phyloP scores from a whole-genome alignment of 2,329 filamentous ascomycete species.

The Alternaria novae-zelandiae region DNA sequence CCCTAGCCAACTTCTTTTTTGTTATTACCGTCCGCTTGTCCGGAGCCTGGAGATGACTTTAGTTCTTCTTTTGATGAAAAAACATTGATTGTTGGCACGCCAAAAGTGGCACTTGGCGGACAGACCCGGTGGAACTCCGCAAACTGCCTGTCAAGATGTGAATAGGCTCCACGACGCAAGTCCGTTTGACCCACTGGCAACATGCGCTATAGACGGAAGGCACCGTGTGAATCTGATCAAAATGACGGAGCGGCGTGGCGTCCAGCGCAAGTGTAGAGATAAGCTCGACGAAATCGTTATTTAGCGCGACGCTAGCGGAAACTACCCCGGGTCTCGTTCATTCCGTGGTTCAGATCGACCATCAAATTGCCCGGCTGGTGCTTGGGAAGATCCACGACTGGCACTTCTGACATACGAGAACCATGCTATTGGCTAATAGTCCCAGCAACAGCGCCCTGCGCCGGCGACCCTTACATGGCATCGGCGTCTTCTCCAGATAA shows the following conservation, averaged over 20 bases:
- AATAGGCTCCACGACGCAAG: not conserved
- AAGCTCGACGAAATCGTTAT: not conserved
- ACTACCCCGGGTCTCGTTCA: not conserved
- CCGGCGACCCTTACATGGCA: not conserved
- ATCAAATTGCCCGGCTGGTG: not conserved
- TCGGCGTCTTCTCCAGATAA: not conserved
- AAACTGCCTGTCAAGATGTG: not conserved
- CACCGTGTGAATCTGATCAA: not conserved
- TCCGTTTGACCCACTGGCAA: not conserved
- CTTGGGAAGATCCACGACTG: not conserved
- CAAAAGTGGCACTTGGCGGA: not conserved
- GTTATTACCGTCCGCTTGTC: not conserved
- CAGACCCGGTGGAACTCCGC: not conserved
- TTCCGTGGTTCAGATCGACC: not conserved
- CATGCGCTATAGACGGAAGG: not conserved
- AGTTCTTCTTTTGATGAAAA: not conserved
- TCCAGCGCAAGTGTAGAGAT: not conserved
- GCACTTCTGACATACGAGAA: not conserved
- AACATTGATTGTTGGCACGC: not conserved
- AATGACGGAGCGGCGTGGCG: not conserved
- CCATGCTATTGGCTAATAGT: not conserved
- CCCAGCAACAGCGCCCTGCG: not conserved
- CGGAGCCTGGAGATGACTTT: not conserved
- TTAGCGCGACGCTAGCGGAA: not conserved
- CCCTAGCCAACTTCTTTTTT: not conserved